Conservation (phyloP, 441 rosid genomes). For the Populus hybrid region DNA sequence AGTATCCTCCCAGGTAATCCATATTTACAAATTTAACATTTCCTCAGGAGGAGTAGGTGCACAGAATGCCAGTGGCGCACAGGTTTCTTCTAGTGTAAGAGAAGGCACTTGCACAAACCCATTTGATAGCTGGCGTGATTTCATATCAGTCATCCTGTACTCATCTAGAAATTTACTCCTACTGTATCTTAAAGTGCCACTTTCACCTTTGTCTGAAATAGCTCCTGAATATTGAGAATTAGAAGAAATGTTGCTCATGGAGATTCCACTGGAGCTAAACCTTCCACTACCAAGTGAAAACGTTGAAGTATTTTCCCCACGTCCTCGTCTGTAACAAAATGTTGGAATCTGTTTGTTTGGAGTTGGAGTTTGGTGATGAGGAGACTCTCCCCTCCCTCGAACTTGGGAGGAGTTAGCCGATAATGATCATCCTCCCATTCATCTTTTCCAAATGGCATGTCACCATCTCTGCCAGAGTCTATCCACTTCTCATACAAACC, state of each 20-base stretch:
- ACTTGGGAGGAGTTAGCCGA: slow-evolving; percentile 57
- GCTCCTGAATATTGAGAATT: slow-evolving; percentile 47
- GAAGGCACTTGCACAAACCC: slow-evolving; percentile 70
- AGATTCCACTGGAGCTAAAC: slow-evolving; percentile 48
- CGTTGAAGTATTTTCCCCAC: slow-evolving; percentile 54
- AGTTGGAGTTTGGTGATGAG: slow-evolving; percentile 49
- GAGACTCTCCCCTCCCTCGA: slow-evolving; percentile 76
- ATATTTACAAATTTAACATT: slow-evolving; percentile 44
- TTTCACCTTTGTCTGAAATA: slow-evolving; percentile 51
- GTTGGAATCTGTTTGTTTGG: slow-evolving; percentile 65
- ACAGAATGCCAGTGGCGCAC: slow-evolving; percentile 80
- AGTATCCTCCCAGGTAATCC: slow-evolving; percentile 14
- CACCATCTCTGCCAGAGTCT: slow-evolving; percentile 76
- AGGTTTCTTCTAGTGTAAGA: slow-evolving; percentile 62
- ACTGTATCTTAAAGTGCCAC: slow-evolving; percentile 61
- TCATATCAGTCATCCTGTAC: slow-evolving; percentile 63
- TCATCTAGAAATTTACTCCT: slow-evolving; percentile 77
- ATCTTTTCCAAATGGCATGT: slow-evolving; percentile 51
- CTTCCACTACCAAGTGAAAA: slow-evolving; percentile 75
- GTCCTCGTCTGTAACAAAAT: slow-evolving; percentile 66
- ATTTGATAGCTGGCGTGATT: slow-evolving; percentile 38
- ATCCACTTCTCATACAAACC: slow-evolving; percentile 54
- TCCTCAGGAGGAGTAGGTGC: slow-evolving; percentile 70
- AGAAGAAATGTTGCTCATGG: slow-evolving; percentile 33
- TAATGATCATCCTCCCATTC: slow-evolving; percentile 69